These are phyloP conservation scores for Penicillium sp. DNA, from an alignment of 2,329 filamentous ascomycete species.

Conservation along the genomic window DNA sequence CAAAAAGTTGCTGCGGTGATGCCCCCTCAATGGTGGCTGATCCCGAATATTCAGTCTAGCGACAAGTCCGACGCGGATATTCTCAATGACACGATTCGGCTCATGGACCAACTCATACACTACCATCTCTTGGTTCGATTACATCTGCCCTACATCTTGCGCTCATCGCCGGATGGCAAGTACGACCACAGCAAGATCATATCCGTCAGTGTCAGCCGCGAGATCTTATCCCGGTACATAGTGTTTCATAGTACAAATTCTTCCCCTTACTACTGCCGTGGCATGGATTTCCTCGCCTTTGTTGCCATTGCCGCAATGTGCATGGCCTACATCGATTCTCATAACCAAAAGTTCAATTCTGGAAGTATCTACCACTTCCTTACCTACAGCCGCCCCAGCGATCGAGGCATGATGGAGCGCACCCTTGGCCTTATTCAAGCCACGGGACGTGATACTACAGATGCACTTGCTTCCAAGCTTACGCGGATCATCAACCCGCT, in stretches of 20 bases:
- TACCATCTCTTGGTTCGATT: conserved; percentile 53
- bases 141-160: conserved; percentile 52
- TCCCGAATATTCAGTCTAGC: conserved; percentile 20
- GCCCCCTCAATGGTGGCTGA: conserved; percentile 51
- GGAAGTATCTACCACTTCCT: conserved; percentile 34
- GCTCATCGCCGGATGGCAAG: conserved; percentile 29
- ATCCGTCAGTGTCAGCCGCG: conserved; percentile 52
- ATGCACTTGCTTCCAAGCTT: conserved; percentile 33
- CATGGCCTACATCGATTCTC: conserved; percentile 50
- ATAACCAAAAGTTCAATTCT: too few species aligned
- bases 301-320: conserved; percentile 43
- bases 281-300: conserved; percentile 52
- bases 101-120: conserved; percentile 53
- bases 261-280: conserved; percentile 45
- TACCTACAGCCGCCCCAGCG: conserved; percentile 43
- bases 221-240: conserved; percentile 51
- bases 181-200: conserved; percentile 52
- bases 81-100: conserved; percentile 33
- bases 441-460: conserved; percentile 21
- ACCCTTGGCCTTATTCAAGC: conserved; percentile 35
- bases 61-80: conserved; percentile 19
- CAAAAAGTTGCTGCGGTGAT: conserved; percentile 45
- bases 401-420: conserved; percentile 45
- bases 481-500: conserved; percentile 35
- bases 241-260: conserved; percentile 45